Percentiles rank a stretch among this genome's conserved stretches.
Conservation (phyloP, 1,284 basidiomycete genomes). For the Heterobasidion irregulare region DNA sequence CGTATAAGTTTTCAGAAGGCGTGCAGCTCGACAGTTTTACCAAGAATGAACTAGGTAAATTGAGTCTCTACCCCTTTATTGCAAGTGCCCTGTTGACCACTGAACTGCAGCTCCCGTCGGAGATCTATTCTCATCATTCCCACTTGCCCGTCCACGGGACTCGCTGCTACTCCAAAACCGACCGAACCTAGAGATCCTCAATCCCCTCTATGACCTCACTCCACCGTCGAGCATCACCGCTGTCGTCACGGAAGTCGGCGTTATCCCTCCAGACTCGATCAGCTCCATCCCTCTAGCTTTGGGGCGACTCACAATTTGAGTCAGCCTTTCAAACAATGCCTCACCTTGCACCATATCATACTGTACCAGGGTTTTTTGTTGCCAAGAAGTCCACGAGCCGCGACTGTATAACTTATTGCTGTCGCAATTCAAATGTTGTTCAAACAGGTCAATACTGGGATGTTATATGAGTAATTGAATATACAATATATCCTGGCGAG, state of each 20-base stretch:
- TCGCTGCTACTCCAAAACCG: conserved; percentile 25
- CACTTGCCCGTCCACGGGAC: conserved; percentile 28
- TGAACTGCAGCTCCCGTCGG: conserved; percentile 24
- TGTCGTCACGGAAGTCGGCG: conserved; percentile 92
- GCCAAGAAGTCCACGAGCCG: neutral
- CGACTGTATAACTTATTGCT: neutral
- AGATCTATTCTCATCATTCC: conserved; percentile 26
- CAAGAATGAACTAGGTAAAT: conserved; percentile 87
- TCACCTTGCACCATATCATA: neutral
- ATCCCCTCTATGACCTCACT: conserved; percentile 88
- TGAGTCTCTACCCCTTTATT: neutral
- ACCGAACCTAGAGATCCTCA: conserved; percentile 64
- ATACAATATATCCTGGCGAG: too few species aligned
- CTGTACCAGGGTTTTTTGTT: neutral
- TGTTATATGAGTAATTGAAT: neutral
- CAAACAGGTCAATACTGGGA: neutral
- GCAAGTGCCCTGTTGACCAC: neutral
- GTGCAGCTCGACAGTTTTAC: conserved; percentile 93
- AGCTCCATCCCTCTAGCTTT: conserved; percentile 73
- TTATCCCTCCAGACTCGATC: conserved; percentile 83
- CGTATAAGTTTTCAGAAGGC: conserved; percentile 95
- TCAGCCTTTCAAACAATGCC: neutral
- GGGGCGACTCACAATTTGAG: conserved; percentile 42
- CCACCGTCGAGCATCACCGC: conserved; percentile 86
- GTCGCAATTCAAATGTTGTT: neutral